These are phyloP conservation scores for Fusarium caatingaense DNA, from an alignment of 2,329 filamentous ascomycete genomes.

Conservation along the genomic window DNA sequence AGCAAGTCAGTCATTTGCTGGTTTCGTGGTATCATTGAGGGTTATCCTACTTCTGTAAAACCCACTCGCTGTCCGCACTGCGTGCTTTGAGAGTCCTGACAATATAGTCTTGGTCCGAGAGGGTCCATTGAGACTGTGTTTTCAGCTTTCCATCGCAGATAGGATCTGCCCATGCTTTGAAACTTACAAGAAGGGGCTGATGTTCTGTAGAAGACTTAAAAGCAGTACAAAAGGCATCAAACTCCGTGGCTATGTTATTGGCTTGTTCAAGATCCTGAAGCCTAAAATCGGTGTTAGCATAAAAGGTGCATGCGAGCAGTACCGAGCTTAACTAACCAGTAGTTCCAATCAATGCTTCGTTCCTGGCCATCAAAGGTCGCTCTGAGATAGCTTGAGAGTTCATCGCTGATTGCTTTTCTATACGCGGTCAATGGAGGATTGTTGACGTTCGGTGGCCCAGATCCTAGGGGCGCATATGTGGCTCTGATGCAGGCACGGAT, in stretches of 20 bases:
- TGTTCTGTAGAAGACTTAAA: neutral
- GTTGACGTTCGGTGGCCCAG: too few relatives aligned
- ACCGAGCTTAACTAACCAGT: neutral
- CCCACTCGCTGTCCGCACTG: neutral
- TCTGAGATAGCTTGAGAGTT: neutral
- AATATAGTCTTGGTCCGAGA: neutral
- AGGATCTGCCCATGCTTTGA: constrained; percentile 1
- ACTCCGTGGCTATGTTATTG: neutral
- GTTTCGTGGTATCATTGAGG: too few relatives aligned
- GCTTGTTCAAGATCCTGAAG: neutral
- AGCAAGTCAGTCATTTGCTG: neutral
- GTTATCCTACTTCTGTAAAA: neutral
- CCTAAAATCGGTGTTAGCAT: neutral
- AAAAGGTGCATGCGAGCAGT: neutral
- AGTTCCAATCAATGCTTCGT: constrained; percentile 4
- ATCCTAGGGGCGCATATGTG: neutral
- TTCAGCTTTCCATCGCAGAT: constrained; percentile 9
- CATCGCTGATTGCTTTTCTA: neutral
- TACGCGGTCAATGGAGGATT: neutral
- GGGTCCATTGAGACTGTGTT: neutral
- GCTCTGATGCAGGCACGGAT: neutral
- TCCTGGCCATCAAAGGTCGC: neutral
- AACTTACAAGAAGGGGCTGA: constrained; percentile 3
- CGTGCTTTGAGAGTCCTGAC: neutral
- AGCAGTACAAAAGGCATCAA: neutral